These are phyloP conservation scores for Peronospora farinosa DNA, from an alignment of 352 stramenopile genomes.

Conservation along the genomic window DNA sequence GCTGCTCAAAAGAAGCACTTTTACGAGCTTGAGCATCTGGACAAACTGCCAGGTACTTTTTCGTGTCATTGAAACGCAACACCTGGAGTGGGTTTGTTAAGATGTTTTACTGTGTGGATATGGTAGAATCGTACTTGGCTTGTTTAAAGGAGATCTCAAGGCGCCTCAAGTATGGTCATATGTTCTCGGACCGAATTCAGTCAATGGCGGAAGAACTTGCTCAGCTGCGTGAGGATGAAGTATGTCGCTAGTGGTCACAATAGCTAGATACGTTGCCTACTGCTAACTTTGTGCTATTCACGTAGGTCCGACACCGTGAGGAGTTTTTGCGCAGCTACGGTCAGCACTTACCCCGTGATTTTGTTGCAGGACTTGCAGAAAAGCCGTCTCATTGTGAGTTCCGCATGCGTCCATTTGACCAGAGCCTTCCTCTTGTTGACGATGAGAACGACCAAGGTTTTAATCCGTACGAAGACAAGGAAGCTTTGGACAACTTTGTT, in stretches of 20 bases:
- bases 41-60: conserved; percentile 62
- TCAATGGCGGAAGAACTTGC: conserved; percentile 82
- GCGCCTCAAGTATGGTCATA: conserved; percentile 57
- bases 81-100: not conserved
- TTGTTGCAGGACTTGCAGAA: conserved; percentile 72
- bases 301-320: conserved; percentile 62
- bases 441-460: conserved; percentile 31
- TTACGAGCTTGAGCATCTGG: conserved; percentile 77
- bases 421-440: conserved; percentile 66
- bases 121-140: conserved; percentile 62
- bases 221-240: conserved; percentile 75
- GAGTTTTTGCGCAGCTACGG: conserved; percentile 69
- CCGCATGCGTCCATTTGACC: conserved; percentile 81
- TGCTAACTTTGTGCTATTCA: conserved; percentile 10
- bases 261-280: not conserved
- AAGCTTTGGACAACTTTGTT: conserved; percentile 28
- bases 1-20: conserved; percentile 79
- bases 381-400: conserved; percentile 87
- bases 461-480: conserved; percentile 29
- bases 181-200: conserved; percentile 78
- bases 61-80: not conserved
- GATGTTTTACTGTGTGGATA: not conserved
- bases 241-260: conserved; percentile 13
- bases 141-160: conserved; percentile 78
- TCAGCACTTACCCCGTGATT: conserved; percentile 77